phyloP scores from a whole-genome alignment of 768 basidiomycete species.

The Daedaleopsis nitida region DNA sequence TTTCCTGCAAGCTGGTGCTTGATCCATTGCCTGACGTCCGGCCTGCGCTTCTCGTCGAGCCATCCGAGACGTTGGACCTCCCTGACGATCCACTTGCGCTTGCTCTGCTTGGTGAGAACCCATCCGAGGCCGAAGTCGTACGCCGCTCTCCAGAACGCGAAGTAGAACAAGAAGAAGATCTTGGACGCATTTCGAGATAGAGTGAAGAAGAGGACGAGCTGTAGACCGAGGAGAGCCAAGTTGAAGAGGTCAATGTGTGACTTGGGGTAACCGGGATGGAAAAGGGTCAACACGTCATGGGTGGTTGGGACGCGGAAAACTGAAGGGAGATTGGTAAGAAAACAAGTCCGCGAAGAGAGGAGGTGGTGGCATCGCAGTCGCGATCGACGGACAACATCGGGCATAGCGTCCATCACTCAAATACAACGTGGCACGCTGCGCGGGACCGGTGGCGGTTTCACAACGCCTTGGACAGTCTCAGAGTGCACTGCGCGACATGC shows the following conservation, averaged over 20 bases:
- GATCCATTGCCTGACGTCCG: constrained; percentile 78
- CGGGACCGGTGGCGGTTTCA: too few relatives aligned
- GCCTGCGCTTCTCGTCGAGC: constrained; percentile 76
- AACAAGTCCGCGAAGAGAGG: constrained; percentile 3
- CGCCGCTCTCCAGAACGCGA: constrained; percentile 88
- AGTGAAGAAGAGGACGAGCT: constrained; percentile 70
- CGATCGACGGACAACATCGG: background rate
- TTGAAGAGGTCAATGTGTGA: constrained; percentile 89
- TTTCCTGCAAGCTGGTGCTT: constrained; percentile 83
- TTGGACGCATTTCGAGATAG: constrained; percentile 59
- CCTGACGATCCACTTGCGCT: constrained; percentile 90
- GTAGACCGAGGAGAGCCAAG: constrained; percentile 74
- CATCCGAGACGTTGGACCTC: constrained; percentile 79
- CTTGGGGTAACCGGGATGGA: constrained; percentile 81
- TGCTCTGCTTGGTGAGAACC: constrained; percentile 94
- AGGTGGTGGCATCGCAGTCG: constrained; percentile 1
- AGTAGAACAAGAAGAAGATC: constrained; percentile 85
- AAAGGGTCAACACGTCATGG: constrained; percentile 85
- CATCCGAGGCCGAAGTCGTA: constrained; percentile 95
- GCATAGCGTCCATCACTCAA: background rate
- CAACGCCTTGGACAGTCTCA: too few relatives aligned
- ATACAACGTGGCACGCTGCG: too few relatives aligned
- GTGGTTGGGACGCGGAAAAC: constrained; percentile 94
- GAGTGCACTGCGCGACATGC: too few relatives aligned
- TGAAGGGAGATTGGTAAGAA: constrained; percentile 31